A percentile compares a stretch with the other conserved stretches of the same genome.
Conservation (phyloP, 192 early-diverging fungal species). For the Podila epicladia region DNA sequence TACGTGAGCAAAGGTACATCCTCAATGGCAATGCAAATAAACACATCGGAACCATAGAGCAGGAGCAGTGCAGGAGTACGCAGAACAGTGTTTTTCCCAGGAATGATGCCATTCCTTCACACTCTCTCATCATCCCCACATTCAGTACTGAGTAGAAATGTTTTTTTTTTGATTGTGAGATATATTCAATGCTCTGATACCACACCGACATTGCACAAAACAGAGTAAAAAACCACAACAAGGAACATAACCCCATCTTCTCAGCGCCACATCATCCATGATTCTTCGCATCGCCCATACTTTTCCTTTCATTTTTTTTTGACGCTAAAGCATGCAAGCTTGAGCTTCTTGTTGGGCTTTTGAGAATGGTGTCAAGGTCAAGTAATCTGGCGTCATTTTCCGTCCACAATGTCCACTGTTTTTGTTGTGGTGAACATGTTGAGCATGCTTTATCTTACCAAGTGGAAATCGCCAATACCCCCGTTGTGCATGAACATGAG, state of each 20-base stretch:
- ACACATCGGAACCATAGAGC: neutral
- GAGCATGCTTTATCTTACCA: conserved; percentile 43
- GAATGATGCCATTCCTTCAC: neutral
- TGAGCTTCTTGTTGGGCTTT: too few relatives aligned
- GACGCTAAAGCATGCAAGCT: too few relatives aligned
- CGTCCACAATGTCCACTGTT: neutral
- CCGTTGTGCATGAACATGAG: conserved; percentile 91
- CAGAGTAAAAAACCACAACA: too few relatives aligned
- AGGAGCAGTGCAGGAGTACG: neutral
- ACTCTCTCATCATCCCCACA: neutral
- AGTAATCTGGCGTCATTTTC: conserved; percentile 37
- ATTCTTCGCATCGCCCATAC: too few relatives aligned
- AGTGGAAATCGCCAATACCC: conserved; percentile 70
- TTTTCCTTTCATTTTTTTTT: too few relatives aligned
- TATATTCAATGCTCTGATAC: too few relatives aligned
- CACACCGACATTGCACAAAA: too few relatives aligned
- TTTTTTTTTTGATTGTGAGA: neutral
- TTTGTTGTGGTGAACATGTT: neutral
- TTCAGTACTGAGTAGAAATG: neutral
- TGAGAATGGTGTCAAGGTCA: conserved; percentile 26
- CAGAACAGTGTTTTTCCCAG: neutral
- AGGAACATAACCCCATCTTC: too few relatives aligned
- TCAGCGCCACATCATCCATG: too few relatives aligned
- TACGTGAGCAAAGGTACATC: neutral
- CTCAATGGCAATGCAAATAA: neutral